Conservation (phyloP, 2,329 filamentous ascomycete species). For the Penicillium sp. region DNA sequence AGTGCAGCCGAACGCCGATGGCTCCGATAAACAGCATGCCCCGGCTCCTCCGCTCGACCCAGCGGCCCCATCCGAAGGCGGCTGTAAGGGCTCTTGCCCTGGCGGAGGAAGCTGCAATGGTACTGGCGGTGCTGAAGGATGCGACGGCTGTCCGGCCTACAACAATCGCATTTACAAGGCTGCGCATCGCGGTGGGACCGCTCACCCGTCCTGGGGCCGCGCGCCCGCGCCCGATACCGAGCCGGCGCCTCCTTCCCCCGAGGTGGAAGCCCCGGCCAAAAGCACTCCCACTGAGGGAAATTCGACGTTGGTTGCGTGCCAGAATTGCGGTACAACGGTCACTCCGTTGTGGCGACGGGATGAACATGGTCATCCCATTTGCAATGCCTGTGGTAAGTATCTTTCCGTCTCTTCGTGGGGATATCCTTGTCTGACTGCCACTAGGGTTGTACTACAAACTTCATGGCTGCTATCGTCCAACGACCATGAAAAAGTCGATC, state of each 20-base stretch:
- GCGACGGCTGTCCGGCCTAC: conserved; percentile 92
- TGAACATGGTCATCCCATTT: conserved; percentile 92
- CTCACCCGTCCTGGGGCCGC: conserved; percentile 33
- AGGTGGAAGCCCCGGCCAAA: conserved; percentile 27
- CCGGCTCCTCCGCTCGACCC: conserved; percentile 36
- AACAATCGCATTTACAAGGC: conserved; percentile 94
- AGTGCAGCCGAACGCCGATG: conserved; percentile 43
- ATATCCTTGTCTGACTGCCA: conserved; percentile 9
- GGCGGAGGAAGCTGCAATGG: conserved; percentile 94
- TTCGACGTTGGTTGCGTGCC: conserved; percentile 77
- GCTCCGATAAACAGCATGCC: conserved; percentile 20
- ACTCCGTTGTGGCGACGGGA: conserved; percentile 95
- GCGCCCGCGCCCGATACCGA: conserved; percentile 31
- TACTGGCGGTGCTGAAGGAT: conserved; percentile 90
- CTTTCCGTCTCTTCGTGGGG: not conserved
- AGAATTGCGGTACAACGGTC: conserved; percentile 95
- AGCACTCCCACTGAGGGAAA: conserved; percentile 26
- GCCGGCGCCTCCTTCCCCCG: conserved; percentile 15
- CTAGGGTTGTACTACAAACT: conserved; percentile 92
- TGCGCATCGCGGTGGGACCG: conserved; percentile 52
- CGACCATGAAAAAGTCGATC: conserved; percentile 98
- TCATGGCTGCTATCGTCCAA: conserved; percentile 86
- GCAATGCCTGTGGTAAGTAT: conserved; percentile 89
- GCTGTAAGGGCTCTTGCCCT: conserved; percentile 77
- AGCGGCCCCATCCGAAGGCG: conserved; percentile 20